These are phyloP conservation scores for Sordariomycetes sp. DNA, from an alignment of 2,329 filamentous ascomycete genomes.

Conservation along the genomic window DNA sequence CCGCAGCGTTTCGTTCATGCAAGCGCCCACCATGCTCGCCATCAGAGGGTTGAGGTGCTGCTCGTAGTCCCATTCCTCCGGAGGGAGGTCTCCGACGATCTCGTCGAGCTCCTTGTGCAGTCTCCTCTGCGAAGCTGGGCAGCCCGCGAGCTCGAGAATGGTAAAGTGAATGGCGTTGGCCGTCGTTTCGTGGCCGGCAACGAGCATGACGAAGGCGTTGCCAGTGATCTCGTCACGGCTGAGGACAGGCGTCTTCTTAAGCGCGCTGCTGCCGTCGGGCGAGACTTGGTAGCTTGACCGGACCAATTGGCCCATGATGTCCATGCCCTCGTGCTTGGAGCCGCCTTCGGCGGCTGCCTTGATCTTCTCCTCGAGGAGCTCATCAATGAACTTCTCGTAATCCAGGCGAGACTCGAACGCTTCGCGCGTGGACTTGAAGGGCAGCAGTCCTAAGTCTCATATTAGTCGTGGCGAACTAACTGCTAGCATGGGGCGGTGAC, in stretches of 20 bases:
- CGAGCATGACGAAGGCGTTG: constrained; percentile 59
- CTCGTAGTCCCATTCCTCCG: constrained; percentile 63
- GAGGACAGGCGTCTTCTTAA: constrained; percentile 24
- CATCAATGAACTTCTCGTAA: constrained; percentile 60
- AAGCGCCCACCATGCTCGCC: constrained; percentile 61
- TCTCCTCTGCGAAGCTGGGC: constrained; percentile 51
- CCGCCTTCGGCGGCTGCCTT: constrained; percentile 26
- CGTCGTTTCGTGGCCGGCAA: constrained; percentile 76
- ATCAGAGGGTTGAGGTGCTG: constrained; percentile 55
- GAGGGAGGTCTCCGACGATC: constrained; percentile 45
- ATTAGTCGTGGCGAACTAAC: neutral
- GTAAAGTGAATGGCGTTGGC: constrained; percentile 68
- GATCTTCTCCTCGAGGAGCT: constrained; percentile 55
- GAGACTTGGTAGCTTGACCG: constrained; percentile 24
- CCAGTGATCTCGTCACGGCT: constrained; percentile 59
- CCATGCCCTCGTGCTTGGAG: constrained; percentile 35
- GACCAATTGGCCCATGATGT: constrained; percentile 42
- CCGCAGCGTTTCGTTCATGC: constrained; percentile 70
- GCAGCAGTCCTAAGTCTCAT: constrained; percentile 27
- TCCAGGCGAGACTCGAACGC: constrained; percentile 49
- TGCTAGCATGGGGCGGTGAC: constrained; percentile 10
- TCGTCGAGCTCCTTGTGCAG: constrained; percentile 62
- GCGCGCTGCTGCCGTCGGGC: constrained; percentile 17
- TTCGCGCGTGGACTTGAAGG: constrained; percentile 39
- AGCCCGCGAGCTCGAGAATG: constrained; percentile 57